A percentile compares a stretch with the other conserved stretches of the same genome.
phyloP scores from a whole-genome alignment of 164 flowering plant genomes.

The Protea cynaroides region DNA sequence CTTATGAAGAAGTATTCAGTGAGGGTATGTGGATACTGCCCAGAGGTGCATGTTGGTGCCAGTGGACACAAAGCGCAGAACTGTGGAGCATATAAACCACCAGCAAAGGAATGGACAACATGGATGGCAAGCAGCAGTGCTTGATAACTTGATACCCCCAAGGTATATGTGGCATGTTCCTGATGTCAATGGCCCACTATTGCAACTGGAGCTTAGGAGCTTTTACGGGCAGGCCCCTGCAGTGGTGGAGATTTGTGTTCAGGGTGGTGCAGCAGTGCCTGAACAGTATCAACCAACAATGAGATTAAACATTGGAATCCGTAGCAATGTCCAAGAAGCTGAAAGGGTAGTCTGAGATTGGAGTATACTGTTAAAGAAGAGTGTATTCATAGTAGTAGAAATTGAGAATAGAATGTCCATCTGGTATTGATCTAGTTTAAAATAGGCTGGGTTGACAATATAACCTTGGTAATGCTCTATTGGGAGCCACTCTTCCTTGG shows the following conservation, averaged over 20 bases:
- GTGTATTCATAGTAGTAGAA: too few species aligned
- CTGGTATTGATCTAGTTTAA: too few species aligned
- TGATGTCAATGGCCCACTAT: slow-evolving; percentile 50
- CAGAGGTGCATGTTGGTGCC: slow-evolving; percentile 84
- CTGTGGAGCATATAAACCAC: slow-evolving; percentile 91
- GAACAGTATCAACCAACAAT: slow-evolving; percentile 80
- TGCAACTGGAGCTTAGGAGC: slow-evolving; percentile 61
- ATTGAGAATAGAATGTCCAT: too few species aligned
- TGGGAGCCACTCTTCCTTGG: too few species aligned
- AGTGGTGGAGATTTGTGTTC: slow-evolving; percentile 88
- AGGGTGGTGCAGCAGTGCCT: slow-evolving; percentile 86
- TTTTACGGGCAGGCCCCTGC: slow-evolving; percentile 97
- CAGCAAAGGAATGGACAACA: slow-evolving; percentile 98
- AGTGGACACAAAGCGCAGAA: slow-evolving; percentile 94
- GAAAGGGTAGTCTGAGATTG: slow-evolving; percentile 85
- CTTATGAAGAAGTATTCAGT: slow-evolving; percentile 78
- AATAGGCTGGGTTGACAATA: too few species aligned
- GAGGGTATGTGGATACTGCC: slow-evolving; percentile 95
- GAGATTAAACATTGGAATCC: slow-evolving; percentile 93
- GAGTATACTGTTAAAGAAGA: too few species aligned
- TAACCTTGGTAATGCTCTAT: too few species aligned
- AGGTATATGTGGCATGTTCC: slow-evolving; percentile 96
- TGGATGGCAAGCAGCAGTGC: slow-evolving; percentile 90
- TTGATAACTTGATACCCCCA: slow-evolving; percentile 88
- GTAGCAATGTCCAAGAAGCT: slow-evolving; percentile 57